These are phyloP conservation scores for Warburgia ugandensis DNA, from an alignment of 164 flowering plant genomes.

Conservation along the genomic window DNA sequence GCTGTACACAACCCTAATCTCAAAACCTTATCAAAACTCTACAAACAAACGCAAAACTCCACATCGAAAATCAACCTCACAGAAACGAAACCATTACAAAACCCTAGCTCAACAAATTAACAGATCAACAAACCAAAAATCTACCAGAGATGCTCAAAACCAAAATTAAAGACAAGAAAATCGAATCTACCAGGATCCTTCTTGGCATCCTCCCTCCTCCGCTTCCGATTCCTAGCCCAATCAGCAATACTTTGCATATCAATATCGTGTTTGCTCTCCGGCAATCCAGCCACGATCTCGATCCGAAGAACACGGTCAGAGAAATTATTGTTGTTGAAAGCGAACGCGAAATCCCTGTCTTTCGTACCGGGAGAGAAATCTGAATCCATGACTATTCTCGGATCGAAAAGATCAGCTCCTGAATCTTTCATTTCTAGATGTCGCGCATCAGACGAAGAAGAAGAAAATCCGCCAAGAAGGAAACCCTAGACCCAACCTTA, in stretches of 20 bases:
- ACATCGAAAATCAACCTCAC: too few relatives aligned
- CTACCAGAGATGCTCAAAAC: background rate
- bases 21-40: too few relatives aligned
- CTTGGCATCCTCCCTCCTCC: constrained; percentile 24
- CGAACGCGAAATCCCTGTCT: constrained; percentile 23
- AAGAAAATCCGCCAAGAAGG: too few relatives aligned
- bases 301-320: constrained; percentile 19
- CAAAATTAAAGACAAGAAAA: background rate
- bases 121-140: background rate
- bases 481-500: constrained; percentile 2
- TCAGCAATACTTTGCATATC: constrained; percentile 23
- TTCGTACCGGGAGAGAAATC: constrained; percentile 19
- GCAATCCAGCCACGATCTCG: constrained; percentile 16
- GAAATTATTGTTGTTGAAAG: constrained; percentile 20
- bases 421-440: constrained; percentile 5
- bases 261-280: constrained; percentile 14
- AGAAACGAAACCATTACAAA: too few relatives aligned
- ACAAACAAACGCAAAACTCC: too few relatives aligned
- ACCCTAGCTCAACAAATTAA: too few relatives aligned
- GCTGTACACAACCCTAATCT: too few relatives aligned
- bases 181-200: constrained; percentile 18
- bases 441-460: background rate
- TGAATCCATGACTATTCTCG: constrained; percentile 51
- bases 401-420: constrained; percentile 56
- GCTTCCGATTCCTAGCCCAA: constrained; percentile 31